Evolutionary conservation across 108 stramenopile genomes (phyloP), one percentile per base, ranked within the genome.

Genomic region (Chaetoceros tenuissimus): DNA sequence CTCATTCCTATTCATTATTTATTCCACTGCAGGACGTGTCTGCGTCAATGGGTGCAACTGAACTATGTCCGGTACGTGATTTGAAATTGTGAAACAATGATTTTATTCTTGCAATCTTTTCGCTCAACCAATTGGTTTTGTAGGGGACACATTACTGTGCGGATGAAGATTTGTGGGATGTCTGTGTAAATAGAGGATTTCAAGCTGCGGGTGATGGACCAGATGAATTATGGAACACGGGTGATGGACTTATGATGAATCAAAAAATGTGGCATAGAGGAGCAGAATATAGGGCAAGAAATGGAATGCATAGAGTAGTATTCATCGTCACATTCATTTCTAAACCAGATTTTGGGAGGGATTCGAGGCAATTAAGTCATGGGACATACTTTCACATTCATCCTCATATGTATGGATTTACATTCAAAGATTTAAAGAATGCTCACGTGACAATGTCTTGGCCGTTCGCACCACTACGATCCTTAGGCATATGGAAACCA

Each of bases 371-470:
- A 51, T 56, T 82, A 30, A 54, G 75, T 17, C 57, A 75, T 40
- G 80, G 80, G n/a, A 82, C 80, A 30, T 82, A 82, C 50, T 82
- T 82, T 60, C 80, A 82, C 55, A 62, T 71, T 48, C 76, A 78
- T 43, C 77, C 75, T 75, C 59, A 68, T 53, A 78, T 74, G 73
- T 82, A 76, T 71, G 80, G 80, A 13, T 63, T 71, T 30, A 82
- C 80, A 19, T 72, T 67, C 61, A 23, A 60, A 20, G 80, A 82
- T 51, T 53, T 82, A 55, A 28, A 23, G 24, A 76, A 82, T 61
- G 30, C 67, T 1, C 29, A 26, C 0, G 22, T 10, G 22, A 59
- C 20, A 24, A 75, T 82, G 76, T 23, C 62, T 0, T 51, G 63
- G 56, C 76, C 76, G 5, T 78, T 57, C 46, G 64, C 71, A 28